phyloP scores from a whole-genome alignment of 2,329 filamentous ascomycete genomes.

The Botryotinia calthae region DNA sequence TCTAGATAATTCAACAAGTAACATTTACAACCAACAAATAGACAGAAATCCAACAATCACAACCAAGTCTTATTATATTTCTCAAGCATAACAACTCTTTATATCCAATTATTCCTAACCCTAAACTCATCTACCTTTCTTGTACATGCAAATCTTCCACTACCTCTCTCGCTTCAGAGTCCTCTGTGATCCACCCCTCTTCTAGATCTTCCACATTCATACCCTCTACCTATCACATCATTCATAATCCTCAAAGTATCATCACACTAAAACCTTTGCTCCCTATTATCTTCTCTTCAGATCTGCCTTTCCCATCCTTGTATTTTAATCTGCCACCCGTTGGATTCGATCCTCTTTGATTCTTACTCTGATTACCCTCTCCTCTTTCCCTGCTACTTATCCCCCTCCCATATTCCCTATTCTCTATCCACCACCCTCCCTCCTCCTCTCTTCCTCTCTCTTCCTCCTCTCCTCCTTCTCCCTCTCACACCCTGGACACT shows the following conservation, averaged over 20 bases:
- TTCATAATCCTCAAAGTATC: neutral
- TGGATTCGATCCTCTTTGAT: neutral
- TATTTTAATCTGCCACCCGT: neutral
- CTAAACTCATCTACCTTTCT: neutral
- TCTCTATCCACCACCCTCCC: too few species aligned
- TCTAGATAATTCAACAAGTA: neutral
- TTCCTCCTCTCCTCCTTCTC: neutral
- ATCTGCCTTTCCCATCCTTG: neutral
- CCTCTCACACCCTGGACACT: neutral
- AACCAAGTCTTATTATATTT: too few species aligned
- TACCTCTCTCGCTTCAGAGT: too few species aligned
- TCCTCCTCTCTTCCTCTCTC: too few species aligned
- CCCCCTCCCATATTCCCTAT: neutral
- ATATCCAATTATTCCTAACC: neutral
- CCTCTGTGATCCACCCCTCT: too few species aligned
- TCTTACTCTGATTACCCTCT: fast-evolving
- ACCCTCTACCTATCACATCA: neutral
- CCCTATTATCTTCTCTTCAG: neutral
- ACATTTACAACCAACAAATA: neutral
- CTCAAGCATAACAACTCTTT: neutral
- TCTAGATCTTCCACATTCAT: too few species aligned
- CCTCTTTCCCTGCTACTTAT: neutral
- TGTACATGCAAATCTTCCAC: neutral
- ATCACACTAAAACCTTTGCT: neutral
- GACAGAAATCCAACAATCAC: neutral